Evolutionary conservation across 192 early-diverging fungal species (phyloP).

Genomic region (Phlyctochytrium arcticum): DNA sequence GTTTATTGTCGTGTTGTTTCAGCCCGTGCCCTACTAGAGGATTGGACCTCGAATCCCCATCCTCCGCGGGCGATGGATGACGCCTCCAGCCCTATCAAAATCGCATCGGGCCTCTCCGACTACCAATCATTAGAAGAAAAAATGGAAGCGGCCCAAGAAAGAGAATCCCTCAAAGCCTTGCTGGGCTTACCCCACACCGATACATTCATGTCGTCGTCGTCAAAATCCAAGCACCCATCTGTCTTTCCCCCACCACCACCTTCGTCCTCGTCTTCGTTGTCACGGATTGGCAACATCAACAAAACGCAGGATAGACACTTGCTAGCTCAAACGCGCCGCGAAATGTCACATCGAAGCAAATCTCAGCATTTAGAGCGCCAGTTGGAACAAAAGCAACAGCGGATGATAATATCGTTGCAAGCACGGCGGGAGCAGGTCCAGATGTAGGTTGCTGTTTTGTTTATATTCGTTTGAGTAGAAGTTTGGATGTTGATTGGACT

Average conservation of each 20-base stretch:
- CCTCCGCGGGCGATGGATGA: not conserved
- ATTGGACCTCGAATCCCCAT: not conserved
- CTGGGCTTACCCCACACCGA: not conserved
- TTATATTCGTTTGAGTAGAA: too few species aligned
- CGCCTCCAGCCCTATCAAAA: not conserved
- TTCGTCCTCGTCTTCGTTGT: not conserved
- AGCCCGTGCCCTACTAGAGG: constrained; percentile 8
- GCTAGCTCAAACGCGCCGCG: constrained; percentile 13
- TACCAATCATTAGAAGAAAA: not conserved
- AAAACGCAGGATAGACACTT: not conserved
- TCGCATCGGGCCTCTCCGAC: not conserved
- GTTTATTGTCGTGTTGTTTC: not conserved
- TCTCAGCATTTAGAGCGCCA: not conserved
- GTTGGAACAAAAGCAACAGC: not conserved
- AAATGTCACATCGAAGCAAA: not conserved
- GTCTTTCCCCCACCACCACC: not conserved
- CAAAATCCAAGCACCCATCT: not conserved
- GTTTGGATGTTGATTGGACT: too few species aligned
- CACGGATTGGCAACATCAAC: not conserved
- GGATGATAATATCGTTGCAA: not conserved
- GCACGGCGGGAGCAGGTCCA: too few species aligned
- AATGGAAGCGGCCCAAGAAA: not conserved
- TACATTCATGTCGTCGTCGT: not conserved
- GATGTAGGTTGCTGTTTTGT: too few species aligned
- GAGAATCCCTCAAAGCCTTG: not conserved